These are phyloP conservation scores for Fusarium longipes DNA, from an alignment of 2,329 filamentous ascomycete genomes.

Conservation along the genomic window DNA sequence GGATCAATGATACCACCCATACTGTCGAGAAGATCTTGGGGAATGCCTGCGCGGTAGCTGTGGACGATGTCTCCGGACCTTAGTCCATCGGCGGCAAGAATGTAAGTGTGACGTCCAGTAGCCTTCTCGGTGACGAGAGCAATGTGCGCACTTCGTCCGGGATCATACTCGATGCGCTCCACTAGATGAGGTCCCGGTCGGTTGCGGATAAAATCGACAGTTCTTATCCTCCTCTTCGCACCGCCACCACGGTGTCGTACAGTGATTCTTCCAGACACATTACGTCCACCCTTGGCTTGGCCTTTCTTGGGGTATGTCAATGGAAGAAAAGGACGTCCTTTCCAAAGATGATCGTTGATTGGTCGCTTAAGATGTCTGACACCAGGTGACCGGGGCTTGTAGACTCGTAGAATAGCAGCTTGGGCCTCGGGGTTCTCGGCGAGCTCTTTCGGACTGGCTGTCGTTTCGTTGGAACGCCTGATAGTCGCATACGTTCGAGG, in stretches of 20 bases:
- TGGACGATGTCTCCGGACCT: constrained; percentile 90
- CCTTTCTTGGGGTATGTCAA: constrained; percentile 94
- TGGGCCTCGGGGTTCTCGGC: constrained; percentile 47
- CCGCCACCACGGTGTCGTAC: constrained; percentile 94
- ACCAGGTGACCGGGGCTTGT: constrained; percentile 94
- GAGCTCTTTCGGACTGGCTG: constrained; percentile 40
- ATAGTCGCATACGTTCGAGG: constrained; percentile 50
- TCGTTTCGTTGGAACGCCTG: constrained; percentile 33
- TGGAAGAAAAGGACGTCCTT: constrained; percentile 82
- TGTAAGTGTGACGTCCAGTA: constrained; percentile 84
- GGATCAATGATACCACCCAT: constrained; percentile 96
- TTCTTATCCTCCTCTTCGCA: constrained; percentile 89
- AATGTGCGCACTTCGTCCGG: constrained; percentile 91
- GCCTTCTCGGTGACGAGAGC: constrained; percentile 82
- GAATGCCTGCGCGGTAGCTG: constrained; percentile 91
- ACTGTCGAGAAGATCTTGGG: constrained; percentile 83
- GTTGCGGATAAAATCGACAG: constrained; percentile 86
- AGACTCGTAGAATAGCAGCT: constrained; percentile 75
- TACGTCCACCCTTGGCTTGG: constrained; percentile 91
- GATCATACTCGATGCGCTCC: constrained; percentile 96
- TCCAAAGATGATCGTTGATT: constrained; percentile 97
- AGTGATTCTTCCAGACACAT: constrained; percentile 85
- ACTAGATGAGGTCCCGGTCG: constrained; percentile 86
- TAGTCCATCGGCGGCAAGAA: constrained; percentile 94
- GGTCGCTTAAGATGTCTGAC: constrained; percentile 90